These are phyloP conservation scores for Saccharum spontaneum DNA, from an alignment of 176 grass and related monocot genomes.

Conservation along the genomic window DNA sequence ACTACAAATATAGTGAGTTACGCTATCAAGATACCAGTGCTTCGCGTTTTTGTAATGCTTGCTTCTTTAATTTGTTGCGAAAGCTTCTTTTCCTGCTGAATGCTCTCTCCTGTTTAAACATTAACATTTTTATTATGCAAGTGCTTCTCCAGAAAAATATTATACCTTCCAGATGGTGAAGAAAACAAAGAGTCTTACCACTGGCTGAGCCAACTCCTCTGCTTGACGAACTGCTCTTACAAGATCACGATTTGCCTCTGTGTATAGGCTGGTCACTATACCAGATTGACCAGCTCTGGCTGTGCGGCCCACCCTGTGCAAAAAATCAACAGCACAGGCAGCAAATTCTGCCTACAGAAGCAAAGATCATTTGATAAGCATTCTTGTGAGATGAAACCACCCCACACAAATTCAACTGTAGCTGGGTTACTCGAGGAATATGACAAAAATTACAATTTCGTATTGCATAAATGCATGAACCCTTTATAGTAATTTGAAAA, in stretches of 20 bases:
- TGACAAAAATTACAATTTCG: neutral
- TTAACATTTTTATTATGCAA: constrained; percentile 1
- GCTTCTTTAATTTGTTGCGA: constrained; percentile 91
- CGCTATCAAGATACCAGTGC: constrained; percentile 12
- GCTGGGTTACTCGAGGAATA: neutral
- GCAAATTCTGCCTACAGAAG: constrained; percentile 85
- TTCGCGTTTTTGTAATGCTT: constrained; percentile 38
- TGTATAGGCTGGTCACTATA: constrained; percentile 85
- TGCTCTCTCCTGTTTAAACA: constrained; percentile 61
- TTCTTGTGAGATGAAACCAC: neutral
- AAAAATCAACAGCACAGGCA: constrained; percentile 90
- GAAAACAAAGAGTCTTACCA: constrained; percentile 47
- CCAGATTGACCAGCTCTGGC: constrained; percentile 87
- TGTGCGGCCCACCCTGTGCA: constrained; percentile 93
- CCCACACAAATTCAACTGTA: neutral
- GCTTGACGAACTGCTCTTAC: constrained; percentile 77
- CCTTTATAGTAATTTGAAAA: neutral
- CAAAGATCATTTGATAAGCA: neutral
- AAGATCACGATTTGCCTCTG: constrained; percentile 69
- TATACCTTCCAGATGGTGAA: neutral
- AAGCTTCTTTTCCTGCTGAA: constrained; percentile 99
- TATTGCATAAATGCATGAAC: neutral
- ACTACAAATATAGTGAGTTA: neutral
- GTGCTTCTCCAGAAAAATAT: neutral
- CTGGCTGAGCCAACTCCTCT: constrained; percentile 68